Conservation (phyloP, 441 rosid species). For the Flueggea neowawraea region DNA sequence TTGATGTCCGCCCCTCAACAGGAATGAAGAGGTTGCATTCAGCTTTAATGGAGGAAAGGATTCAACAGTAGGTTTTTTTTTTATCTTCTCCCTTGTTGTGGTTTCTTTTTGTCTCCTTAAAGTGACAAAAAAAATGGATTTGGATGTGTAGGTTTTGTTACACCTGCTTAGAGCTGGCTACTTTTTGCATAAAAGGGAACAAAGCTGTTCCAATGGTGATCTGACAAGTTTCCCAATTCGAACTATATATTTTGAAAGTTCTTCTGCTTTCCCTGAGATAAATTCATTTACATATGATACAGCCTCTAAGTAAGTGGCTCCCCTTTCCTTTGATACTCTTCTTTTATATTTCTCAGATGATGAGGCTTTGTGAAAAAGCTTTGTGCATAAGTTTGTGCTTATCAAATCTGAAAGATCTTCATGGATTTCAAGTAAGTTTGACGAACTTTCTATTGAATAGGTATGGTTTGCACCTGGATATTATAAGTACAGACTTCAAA, state of each 20-base stretch:
- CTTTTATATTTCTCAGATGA: neutral
- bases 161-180: constrained; percentile 99
- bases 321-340: neutral
- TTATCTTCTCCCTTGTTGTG: constrained; percentile 8
- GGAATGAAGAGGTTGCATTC: constrained; percentile 94
- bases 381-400: neutral
- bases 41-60: constrained; percentile 99
- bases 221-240: constrained; percentile 68
- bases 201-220: constrained; percentile 57
- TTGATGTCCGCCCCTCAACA: constrained; percentile 29
- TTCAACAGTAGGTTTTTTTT: constrained; percentile 82
- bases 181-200: constrained; percentile 62
- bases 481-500: constrained; percentile 87
- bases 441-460: constrained; percentile 40
- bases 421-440: neutral
- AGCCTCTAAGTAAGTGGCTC: constrained; percentile 55
- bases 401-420: too few relatives aligned
- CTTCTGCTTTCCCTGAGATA: constrained; percentile 90
- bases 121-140: constrained; percentile 11
- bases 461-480: constrained; percentile 80
- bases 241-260: constrained; percentile 90
- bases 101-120: constrained; percentile 19
- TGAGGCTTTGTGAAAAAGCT: neutral
- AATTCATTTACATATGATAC: constrained; percentile 86
- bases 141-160: constrained; percentile 72